Evolutionary conservation across 768 basidiomycete genomes (phyloP), one percentile per base, ranked within the genome.

Genomic region (Daedaleopsis sinensis): DNA sequence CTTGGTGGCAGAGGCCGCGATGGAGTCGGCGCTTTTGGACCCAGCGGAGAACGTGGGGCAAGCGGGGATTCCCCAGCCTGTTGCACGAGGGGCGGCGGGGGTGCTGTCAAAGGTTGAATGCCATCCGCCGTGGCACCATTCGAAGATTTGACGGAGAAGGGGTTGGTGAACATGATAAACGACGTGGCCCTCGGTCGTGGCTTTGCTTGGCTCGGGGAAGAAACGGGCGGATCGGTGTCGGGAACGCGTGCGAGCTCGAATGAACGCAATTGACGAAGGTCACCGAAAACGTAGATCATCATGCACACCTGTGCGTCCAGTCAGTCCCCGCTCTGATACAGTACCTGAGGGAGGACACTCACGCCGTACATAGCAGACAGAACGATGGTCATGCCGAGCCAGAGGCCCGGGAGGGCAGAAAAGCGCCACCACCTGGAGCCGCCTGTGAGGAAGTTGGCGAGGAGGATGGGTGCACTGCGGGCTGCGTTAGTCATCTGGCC

Each of bases 241-340:
- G 52, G 55, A 19, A 61, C 44, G 56, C 89, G 80, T 4, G 84
- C 72, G n/a, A 93, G 84, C 70, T 92, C 91, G 67, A 91, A 91
- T 64, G 84, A 87, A 65, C 88, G 85, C 19, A 93, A 79, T 68
- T 93, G 91, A 9, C 91, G 79, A 19, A 92, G 77, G 72, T 93
- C 91, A 9, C 91, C 91, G 67, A 92, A 91, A 35, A 92, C 69
- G 69, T 91, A 93, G 6, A 93, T 83, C 69, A 89, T 90, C 57
- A 92, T 70, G 70, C 91, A 93, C 12, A 82, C 71, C 81, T 73
- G 37, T 6, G 37, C 12, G 0, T 12, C 9, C 13, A 48, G 47
- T 62, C 24, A 59, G 44, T 38, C 27, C 19, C 39, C 6, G 50
- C 15, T 48, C 36, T 13, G 16, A 44, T 1, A 5, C 23, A 6